These are phyloP conservation scores for Candida broadrunensis DNA, from an alignment of 805 yeast genomes.

Conservation along the genomic window DNA sequence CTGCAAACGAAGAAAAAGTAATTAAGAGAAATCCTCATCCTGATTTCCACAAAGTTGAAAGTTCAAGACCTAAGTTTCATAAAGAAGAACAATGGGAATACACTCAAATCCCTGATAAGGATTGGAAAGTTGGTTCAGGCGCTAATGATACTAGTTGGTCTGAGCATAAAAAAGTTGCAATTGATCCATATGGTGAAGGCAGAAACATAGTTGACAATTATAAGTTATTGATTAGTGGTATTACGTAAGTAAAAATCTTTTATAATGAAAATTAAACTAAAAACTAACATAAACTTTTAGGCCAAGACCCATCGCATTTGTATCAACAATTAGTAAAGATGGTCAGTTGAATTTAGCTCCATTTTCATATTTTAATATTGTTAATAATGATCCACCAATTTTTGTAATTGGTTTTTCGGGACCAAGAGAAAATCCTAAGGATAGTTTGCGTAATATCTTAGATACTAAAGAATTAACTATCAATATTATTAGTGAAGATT, in stretches of 20 bases:
- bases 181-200: conserved; percentile 47
- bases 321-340: conserved; percentile 43
- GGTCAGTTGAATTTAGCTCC: conserved; percentile 56
- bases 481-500: conserved; percentile 61
- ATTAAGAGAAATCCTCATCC: conserved; percentile 14
- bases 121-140: conserved; percentile 49
- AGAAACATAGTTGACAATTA: conserved; percentile 46
- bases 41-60: conserved; percentile 12
- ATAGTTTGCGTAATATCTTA: conserved; percentile 46
- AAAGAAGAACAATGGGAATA: conserved; percentile 3
- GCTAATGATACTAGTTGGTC: conserved; percentile 45
- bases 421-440: conserved; percentile 39
- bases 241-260: too few relatives aligned
- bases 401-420: conserved; percentile 50
- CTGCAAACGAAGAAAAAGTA: background rate
- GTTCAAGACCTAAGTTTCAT: conserved; percentile 9
- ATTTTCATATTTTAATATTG: conserved; percentile 52
- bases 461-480: conserved; percentile 54
- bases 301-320: conserved; percentile 62
- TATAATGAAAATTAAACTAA: too few relatives aligned
- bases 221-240: conserved; percentile 47
- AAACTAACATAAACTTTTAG: too few relatives aligned
- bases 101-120: conserved; percentile 21
- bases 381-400: conserved; percentile 55
- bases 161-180: conserved; percentile 38